Base-by-base conservation (phyloP, 2,329 filamentous ascomycete genomes). In the Beauveria sp. region DNA sequence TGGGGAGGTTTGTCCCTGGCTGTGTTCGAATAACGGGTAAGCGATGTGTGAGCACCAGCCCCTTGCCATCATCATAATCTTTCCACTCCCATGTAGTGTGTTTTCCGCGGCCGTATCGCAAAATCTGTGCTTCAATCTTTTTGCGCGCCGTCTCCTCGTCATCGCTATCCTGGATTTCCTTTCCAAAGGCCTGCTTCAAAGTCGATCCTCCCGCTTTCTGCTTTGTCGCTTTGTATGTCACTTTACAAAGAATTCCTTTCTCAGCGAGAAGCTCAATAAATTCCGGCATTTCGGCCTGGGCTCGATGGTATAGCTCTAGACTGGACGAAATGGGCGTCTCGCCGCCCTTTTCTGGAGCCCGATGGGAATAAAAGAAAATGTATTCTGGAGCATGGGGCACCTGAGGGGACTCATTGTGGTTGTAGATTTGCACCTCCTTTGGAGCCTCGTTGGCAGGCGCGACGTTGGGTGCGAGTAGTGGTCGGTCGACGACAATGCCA, bases 361-460 rank as follows among this genome's bases (percentile, higher is more conserved):
- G 69, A 61, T 80, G 73, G 1, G 70, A 67, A 52, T 80, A 80
- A 69, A 80, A 80, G 66, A 81, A 79, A 54, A 81, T 76, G 62
- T 81, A 81, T 62, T 77, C 79, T 0, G 79, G 79, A 0, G 78
- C 77, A 62, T 81, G 79, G 1, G 79, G 79, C 0, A 80, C 78
- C 63, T 80, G 78, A 0, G 77, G 76, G 0, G 76, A 80, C 63
- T 81, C 79, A 62, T 81, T 81, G 67, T 81, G 79, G 64, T 73
- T 80, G 66, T 79, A 80, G 46, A 81, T 79, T 8, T 75, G 69
- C 1, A 79, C 75, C 54, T 78, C 73, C 63, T 78, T 78, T 1
- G 78, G 76, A 2, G 77, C 72, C 66, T 80, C 77, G 60, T 80
- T 81, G 4, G 79, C 79, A 0, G 78, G 77, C 5, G 54, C 54